Base-by-base conservation (phyloP, 148 eudicot species). In the Pharnaceum exiguum region DNA sequence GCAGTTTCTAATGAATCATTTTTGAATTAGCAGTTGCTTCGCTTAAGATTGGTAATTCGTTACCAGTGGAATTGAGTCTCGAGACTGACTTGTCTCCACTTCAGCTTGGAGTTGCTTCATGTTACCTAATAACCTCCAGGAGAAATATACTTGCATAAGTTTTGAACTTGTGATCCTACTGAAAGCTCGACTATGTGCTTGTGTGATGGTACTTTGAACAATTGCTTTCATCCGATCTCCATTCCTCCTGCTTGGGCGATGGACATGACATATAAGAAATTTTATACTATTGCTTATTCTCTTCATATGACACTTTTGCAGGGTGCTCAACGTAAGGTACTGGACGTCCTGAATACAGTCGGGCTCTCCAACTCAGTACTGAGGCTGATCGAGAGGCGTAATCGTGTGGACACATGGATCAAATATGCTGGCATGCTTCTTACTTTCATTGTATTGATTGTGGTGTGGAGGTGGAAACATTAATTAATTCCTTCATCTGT, bases 291-390 rank as follows among this genome's bases (percentile, higher is more conserved):
- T 49, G 42, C 30, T 60, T 39, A 60, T 6, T 45, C 7, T 52
- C 49, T 18, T 49, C 13, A 17, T 36, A 10, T 42, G 47, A 15
- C 17, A 3, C 52, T 60, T 55, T 45, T 82, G 76, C 86, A 89
- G 95, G 79, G 84, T 54, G 97, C 97, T 35, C 97, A 89, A 21
- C 86, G 97, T 36, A 89, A 86, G 70, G 85, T 84, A 32, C 71
- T 86, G 64, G 97, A 89, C 60, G 75, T 89, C 23, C 73, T 89
- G 31, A 89, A 83, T 67, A 81, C 97, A 1, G 73, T 89, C 30
- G 95, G 97, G 17, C 71, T 86, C 39, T 89, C 97, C 26, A 89
- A 83, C 74, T 81, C 94, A 2, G 88, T 89, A 7, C 68, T 86
- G 18, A 75, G 83, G 74, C 75, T 89, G 31, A 81, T 89, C 17